Evolutionary conservation across 1,284 basidiomycete species (phyloP).

Genomic region (Sphaerobolus stellatus): DNA sequence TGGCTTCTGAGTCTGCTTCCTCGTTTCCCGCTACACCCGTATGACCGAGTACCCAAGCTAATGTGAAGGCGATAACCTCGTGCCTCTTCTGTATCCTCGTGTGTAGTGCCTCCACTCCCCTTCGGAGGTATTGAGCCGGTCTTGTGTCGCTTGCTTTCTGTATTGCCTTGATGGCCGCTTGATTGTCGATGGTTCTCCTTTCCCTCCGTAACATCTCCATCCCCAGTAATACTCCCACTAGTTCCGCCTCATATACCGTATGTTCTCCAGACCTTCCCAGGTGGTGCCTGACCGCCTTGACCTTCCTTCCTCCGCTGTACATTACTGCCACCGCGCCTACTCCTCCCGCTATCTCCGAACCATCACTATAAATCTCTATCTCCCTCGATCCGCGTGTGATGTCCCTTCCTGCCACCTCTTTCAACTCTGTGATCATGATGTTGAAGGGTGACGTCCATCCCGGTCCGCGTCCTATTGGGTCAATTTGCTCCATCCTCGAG

Average conservation of each 20-base stretch:
- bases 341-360: not conserved
- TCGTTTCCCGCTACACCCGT: constrained; percentile 21
- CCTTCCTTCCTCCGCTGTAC: not conserved
- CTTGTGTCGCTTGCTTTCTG: not conserved
- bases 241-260: not conserved
- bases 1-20: constrained; percentile 19
- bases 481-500: too few species aligned
- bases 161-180: not conserved
- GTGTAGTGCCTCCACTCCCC: not conserved
- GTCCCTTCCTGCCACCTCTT: too few species aligned
- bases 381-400: too few species aligned
- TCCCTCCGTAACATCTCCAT: not conserved
- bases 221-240: not conserved
- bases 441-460: too few species aligned
- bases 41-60: constrained; percentile 21
- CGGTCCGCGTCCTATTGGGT: too few species aligned
- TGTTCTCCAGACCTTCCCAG: not conserved
- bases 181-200: not conserved
- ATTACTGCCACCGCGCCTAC: not conserved
- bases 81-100: too few species aligned
- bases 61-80: not conserved
- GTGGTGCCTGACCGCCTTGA: not conserved
- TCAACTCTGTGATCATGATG: too few species aligned
- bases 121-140: not conserved
- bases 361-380: not conserved